These are phyloP conservation scores for Linum lewisii DNA, from an alignment of 345 rosid species.

Conservation along the genomic window DNA sequence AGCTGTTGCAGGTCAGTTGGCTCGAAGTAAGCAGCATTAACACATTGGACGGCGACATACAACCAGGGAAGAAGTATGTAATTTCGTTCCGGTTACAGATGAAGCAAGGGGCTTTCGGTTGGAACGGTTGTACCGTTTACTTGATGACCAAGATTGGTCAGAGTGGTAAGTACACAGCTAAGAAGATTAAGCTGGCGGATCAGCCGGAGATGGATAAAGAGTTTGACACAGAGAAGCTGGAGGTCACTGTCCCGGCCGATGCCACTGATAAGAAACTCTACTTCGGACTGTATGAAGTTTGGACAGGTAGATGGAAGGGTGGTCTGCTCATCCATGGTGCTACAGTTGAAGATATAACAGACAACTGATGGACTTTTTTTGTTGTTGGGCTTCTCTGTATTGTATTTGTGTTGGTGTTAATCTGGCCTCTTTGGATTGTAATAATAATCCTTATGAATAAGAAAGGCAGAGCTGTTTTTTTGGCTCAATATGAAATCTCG, in stretches of 20 bases:
- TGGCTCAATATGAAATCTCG: too few relatives aligned
- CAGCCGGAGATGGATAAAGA: neutral
- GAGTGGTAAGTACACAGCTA: constrained; percentile 31
- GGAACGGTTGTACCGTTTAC: constrained; percentile 35
- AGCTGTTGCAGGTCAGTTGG: constrained; percentile 48
- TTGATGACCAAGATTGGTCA: constrained; percentile 52
- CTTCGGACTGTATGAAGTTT: constrained; percentile 65
- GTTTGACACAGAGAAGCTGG: neutral
- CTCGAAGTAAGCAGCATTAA: constrained; percentile 39
- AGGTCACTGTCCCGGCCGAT: neutral
- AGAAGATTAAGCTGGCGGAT: constrained; percentile 15
- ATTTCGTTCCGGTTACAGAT: constrained; percentile 31
- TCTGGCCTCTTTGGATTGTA: too few relatives aligned
- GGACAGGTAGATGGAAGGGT: constrained; percentile 60
- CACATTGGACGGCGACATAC: neutral
- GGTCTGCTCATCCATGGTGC: constrained; percentile 45
- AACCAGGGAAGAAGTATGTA: constrained; percentile 11
- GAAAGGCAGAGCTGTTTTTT: too few relatives aligned
- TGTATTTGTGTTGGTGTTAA: too few relatives aligned
- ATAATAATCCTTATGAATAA: too few relatives aligned
- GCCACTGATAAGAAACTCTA: constrained; percentile 7
- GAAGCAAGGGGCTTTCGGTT: constrained; percentile 37
- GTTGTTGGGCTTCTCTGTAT: too few relatives aligned
- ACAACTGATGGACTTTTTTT: neutral
- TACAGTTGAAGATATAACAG: constrained; percentile 10